Percentiles rank a stretch among this genome's conserved stretches.
Conservation (phyloP, 345 rosid genomes). For the Geranium rotundifolium region DNA sequence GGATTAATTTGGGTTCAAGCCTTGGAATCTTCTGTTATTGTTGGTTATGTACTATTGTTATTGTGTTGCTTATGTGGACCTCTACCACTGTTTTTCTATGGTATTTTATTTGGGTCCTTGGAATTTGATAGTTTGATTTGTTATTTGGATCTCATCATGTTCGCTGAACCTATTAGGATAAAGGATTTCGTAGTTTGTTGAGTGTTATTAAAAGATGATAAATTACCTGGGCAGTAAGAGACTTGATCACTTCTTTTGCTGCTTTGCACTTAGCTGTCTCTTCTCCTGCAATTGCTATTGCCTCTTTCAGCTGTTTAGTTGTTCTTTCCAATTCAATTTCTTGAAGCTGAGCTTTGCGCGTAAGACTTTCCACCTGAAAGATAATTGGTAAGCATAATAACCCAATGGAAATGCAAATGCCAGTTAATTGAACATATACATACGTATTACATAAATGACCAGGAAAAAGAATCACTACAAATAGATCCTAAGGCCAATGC, state of each 20-base stretch:
- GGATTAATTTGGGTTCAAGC: no score
- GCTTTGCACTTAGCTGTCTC: slow-evolving; percentile 93
- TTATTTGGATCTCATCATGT: no score
- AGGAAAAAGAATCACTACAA: not conserved
- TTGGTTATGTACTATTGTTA: no score
- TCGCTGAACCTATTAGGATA: no score
- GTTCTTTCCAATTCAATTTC: slow-evolving; percentile 86
- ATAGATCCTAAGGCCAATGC: not conserved
- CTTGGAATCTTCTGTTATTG: no score
- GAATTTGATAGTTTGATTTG: no score
- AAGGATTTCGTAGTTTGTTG: no score
- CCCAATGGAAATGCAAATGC: slow-evolving; percentile 10
- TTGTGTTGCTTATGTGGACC: no score
- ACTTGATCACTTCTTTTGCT: slow-evolving; percentile 98
- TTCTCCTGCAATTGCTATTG: slow-evolving; percentile 69
- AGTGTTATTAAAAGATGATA: no score
- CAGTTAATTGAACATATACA: not conserved
- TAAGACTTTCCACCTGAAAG: slow-evolving; percentile 76
- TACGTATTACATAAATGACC: not conserved
- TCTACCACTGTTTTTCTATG: no score
- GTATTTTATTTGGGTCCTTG: no score
- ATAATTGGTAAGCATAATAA: slow-evolving; percentile 14
- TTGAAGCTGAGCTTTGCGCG: slow-evolving; percentile 70
- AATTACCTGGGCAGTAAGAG: slow-evolving; percentile 92
- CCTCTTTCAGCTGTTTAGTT: slow-evolving; percentile 80